Conservation (phyloP, 257 asterid genomes). For the Solanum corneliomulleri region DNA sequence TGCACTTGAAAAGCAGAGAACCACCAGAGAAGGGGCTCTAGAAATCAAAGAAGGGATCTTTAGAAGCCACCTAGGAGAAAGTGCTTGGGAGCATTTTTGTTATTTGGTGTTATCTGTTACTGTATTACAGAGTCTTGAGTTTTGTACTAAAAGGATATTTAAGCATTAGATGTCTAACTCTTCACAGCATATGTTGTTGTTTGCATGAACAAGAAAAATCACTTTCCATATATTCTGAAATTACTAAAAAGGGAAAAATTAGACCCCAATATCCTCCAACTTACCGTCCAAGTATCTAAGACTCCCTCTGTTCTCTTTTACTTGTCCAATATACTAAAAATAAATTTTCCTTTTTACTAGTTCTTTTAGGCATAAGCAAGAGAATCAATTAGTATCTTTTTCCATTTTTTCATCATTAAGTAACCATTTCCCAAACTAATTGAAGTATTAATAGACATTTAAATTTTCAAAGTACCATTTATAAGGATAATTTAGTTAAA, state of each 20-base stretch:
- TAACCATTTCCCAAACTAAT: not conserved
- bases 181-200: not conserved
- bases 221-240: not conserved
- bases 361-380: not conserved
- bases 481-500: not conserved
- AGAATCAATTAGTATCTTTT: not conserved
- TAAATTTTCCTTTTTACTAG: not conserved
- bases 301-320: not conserved
- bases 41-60: not conserved
- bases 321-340: not conserved
- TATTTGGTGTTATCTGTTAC: not conserved
- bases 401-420: not conserved
- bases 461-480: not conserved
- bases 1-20: not conserved
- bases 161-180: not conserved
- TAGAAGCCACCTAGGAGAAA: not conserved
- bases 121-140: not conserved
- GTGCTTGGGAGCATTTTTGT: not conserved
- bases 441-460: not conserved
- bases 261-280: not conserved
- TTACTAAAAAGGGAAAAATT: not conserved
- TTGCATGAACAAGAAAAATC: not conserved
- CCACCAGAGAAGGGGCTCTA: not conserved
- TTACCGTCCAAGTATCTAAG: not conserved
- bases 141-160: not conserved